Conservation (phyloP, 1,284 basidiomycete genomes). For the Ganoderma leucocontextum region DNA sequence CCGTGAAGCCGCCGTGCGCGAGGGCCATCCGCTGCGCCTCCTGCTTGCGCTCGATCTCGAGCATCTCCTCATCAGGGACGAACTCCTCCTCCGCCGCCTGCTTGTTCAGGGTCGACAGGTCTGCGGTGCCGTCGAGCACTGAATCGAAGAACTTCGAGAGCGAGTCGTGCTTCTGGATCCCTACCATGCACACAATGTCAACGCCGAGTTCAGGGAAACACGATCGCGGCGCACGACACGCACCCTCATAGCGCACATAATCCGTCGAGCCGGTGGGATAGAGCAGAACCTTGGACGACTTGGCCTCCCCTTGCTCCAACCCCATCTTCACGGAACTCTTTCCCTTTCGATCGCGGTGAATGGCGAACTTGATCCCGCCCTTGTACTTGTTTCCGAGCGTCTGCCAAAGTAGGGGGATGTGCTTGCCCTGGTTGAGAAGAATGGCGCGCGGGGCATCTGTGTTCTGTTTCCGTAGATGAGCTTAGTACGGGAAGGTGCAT, state of each 20-base stretch:
- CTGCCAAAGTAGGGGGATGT: constrained; percentile 87
- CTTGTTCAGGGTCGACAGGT: constrained; percentile 54
- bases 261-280: constrained; percentile 66
- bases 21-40: constrained; percentile 61
- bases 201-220: constrained; percentile 2
- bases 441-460: constrained; percentile 69
- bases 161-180: constrained; percentile 69
- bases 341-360: constrained; percentile 74
- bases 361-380: constrained; percentile 71
- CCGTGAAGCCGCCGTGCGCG: constrained; percentile 57
- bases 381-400: constrained; percentile 81
- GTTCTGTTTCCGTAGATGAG: constrained; percentile 47
- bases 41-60: constrained; percentile 58
- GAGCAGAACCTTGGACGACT: constrained; percentile 69
- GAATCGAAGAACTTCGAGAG: constrained; percentile 75
- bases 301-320: constrained; percentile 58
- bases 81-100: constrained; percentile 48
- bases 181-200: constrained; percentile 46
- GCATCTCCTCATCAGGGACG: constrained; percentile 50
- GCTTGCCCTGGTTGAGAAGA: constrained; percentile 79
- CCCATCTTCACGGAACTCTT: constrained; percentile 64
- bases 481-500: neutral
- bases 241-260: constrained; percentile 69
- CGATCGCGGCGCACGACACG: constrained; percentile 20
- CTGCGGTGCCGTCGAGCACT: constrained; percentile 68